Evolutionary conservation across 2,329 filamentous ascomycete genomes (phyloP), one percentile per base, ranked within the genome.

Genomic region (Fulvia fulva): DNA sequence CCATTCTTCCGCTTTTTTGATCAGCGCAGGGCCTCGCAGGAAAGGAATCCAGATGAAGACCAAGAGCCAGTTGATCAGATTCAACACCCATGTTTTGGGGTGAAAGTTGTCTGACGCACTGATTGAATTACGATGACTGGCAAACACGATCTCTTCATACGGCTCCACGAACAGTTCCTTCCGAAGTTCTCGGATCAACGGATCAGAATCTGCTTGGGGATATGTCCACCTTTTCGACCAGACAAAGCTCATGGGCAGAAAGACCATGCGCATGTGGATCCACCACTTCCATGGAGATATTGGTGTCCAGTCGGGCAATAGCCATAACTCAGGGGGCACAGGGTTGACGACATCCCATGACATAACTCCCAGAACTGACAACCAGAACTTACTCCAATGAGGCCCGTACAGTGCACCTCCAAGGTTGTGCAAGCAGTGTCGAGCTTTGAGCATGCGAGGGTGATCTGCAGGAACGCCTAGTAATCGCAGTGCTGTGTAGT

Each of bases 211-310:
- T 26, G 72, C 70, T 65, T 89, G 81, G 16, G 90, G 88, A 64
- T 88, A 88, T 26, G 81, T 82, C 86, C 90, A 97, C 63, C 81
- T 81, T 77, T 88, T 91, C 0, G 91, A 96, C 78, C 89, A 96
- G 44, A 97, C 75, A 70, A 89, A 97, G 0, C 88, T 86, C 91
- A 97, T 97, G 5, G 92, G 88, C 51, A 96, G 73, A 69, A 93
- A 96, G n/a, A 99, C 92, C 75, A 89, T 86, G n/a, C 94, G 90
- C 74, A 97, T 97, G 68, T 99, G 94, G 68, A 97, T 90, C 91
- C 86, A 71, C 69, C 69, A 72, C 25, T 67, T 60, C 68, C 70
- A 72, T 1, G 69, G 70, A 6, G 68, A 67, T 14, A 72, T 70
- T n/a, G 69, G 69, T 23, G 63, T 59, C 70, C 70, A 74, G 47